phyloP scores from a whole-genome alignment of 306 rosid genomes.

The Trifolium fragiferum region DNA sequence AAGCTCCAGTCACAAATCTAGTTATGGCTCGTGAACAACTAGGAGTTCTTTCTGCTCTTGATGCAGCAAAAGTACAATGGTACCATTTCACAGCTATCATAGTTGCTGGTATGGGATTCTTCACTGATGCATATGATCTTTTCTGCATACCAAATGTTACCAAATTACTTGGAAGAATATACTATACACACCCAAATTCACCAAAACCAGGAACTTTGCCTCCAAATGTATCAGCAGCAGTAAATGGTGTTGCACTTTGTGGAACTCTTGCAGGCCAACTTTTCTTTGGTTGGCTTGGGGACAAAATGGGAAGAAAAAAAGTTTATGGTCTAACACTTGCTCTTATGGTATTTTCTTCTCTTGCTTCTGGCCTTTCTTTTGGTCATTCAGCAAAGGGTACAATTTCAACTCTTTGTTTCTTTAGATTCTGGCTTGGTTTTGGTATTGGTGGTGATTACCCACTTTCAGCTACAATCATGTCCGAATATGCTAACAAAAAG shows the following conservation, averaged over 20 bases:
- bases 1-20: not conserved
- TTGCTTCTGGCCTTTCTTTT: constrained; percentile 48
- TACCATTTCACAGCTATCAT: constrained; percentile 47
- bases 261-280: constrained; percentile 47
- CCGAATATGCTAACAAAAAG: constrained; percentile 42
- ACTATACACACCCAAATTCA: constrained; percentile 34
- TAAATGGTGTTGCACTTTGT: constrained; percentile 42
- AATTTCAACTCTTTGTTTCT: constrained; percentile 37
- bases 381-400: constrained; percentile 36
- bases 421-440: constrained; percentile 49
- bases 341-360: constrained; percentile 35
- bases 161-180: constrained; percentile 36
- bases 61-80: constrained; percentile 43
- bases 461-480: constrained; percentile 49
- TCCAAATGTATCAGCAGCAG: constrained; percentile 40
- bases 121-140: constrained; percentile 48
- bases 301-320: constrained; percentile 44
- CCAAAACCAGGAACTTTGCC: constrained; percentile 41
- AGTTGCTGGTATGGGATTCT: constrained; percentile 48
- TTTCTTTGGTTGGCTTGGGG: constrained; percentile 48
- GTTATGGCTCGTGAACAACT: constrained; percentile 36
- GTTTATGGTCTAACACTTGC: constrained; percentile 45
- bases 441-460: constrained; percentile 52
- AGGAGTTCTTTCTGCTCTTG: constrained; percentile 43
- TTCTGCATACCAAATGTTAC: constrained; percentile 43